Base-by-base conservation (phyloP, 1,284 basidiomycete genomes). In the Anthracocystis walkeri region DNA sequence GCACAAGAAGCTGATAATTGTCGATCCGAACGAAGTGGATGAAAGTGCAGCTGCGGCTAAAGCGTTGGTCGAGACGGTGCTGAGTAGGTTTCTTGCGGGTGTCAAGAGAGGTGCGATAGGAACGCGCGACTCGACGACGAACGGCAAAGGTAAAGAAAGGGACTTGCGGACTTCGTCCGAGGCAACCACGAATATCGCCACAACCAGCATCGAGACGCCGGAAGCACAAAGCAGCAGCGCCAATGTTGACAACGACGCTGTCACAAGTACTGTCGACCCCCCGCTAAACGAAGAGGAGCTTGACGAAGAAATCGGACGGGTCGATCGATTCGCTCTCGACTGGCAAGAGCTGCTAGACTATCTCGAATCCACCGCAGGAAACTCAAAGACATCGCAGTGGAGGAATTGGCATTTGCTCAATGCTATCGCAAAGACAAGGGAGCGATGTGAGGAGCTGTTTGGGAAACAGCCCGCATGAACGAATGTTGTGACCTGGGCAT, bases 361-460 rank as follows among this genome's bases (percentile, higher is more conserved):
- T 7, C 49, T 70, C 12, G 53, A 70, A 35, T 59, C 61, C 8
- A 60, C 58, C 2, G 61, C 45, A 6, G 67, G 61, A 45, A 54
- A 10, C 31, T 70, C 67, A 10, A 64, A 59, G 14, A 48, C 57
- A 0, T 29, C 61, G 38, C 61, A 70, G 16, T 70, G 67, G 67
- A 59, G 67, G 21, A 64, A 70, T 16, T 70, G 67, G 67, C 67
- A 70, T 14, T 40, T 70, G 54, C 61, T 70, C 49, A 50, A 53
- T 20, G 67, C 67, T 18, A 50, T 70, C 8, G 42, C 55, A 18
- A 55, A 50, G n/a, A 70, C 67, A 0, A 41, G 61, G 31, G 25
- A 48, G 45, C 52, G 67, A 2, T 70, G 67, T 31, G 58, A 65
- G 42, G 38, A 70, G 49, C 45, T 70, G 29, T 70, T 64, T 8